Evolutionary conservation across 768 basidiomycete genomes (phyloP).

Genomic region (Kwoniella sp.): DNA sequence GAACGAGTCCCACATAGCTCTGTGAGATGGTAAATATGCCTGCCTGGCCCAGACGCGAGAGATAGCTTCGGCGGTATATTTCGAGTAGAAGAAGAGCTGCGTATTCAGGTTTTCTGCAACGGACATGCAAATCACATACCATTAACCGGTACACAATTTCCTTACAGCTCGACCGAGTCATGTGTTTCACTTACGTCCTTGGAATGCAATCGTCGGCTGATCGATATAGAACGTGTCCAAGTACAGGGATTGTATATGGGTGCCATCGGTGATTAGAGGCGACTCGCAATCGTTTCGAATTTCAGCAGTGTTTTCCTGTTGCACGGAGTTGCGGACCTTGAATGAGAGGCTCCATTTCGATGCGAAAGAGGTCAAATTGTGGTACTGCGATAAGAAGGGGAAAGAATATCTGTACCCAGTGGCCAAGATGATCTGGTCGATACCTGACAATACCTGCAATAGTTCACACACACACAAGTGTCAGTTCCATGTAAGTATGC

Average conservation of each 20-base stretch:
- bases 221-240: constrained; percentile 30
- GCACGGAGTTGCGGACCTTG: too few relatives aligned
- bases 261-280: constrained; percentile 25
- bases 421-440: constrained; percentile 16
- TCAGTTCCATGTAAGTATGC: too few relatives aligned
- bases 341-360: too few relatives aligned
- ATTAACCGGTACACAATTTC: too few relatives aligned
- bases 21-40: constrained; percentile 15
- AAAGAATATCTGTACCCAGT: constrained; percentile 58
- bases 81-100: constrained; percentile 23
- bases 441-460: constrained; percentile 12
- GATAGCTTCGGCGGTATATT: constrained; percentile 22
- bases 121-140: too few relatives aligned
- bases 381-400: constrained; percentile 58
- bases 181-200: constrained; percentile 33
- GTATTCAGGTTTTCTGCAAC: constrained; percentile 25
- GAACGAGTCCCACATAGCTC: constrained; percentile 14
- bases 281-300: neutral
- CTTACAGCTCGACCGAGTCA: too few relatives aligned
- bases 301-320: neutral
- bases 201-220: constrained; percentile 31
- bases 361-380: too few relatives aligned
- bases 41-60: constrained; percentile 23
- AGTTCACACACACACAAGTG: too few relatives aligned
- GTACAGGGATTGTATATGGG: constrained; percentile 20